Percentiles rank a stretch among this genome's conserved stretches.
Conservation (phyloP, 169 alveolate genomes). For the Cryptosporidium bovis region DNA sequence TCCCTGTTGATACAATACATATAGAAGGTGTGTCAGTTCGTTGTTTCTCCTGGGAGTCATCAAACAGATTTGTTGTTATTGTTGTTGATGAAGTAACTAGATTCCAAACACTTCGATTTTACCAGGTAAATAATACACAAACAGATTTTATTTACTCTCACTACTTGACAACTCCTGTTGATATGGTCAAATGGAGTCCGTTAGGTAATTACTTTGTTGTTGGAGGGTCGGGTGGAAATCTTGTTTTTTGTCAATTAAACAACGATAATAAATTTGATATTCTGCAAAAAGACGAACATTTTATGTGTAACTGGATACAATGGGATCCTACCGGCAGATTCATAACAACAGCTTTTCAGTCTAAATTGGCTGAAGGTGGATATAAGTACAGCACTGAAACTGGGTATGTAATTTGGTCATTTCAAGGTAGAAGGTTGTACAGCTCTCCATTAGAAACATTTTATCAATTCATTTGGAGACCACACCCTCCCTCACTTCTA, state of each 20-base stretch:
- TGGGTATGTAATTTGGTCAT: slow-evolving; percentile 88
- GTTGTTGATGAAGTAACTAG: slow-evolving; percentile 88
- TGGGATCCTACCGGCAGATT: slow-evolving; percentile 91
- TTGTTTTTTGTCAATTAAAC: slow-evolving; percentile 85
- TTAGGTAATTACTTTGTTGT: slow-evolving; percentile 87
- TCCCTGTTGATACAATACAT: slow-evolving; percentile 91
- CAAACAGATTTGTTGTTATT: slow-evolving; percentile 88
- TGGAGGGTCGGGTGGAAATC: slow-evolving; percentile 88
- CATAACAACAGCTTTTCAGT: slow-evolving; percentile 81
- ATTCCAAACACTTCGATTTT: slow-evolving; percentile 86
- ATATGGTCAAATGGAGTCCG: slow-evolving; percentile 87
- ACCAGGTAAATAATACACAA: slow-evolving; percentile 85
- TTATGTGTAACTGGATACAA: slow-evolving; percentile 85
- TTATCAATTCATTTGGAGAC: slow-evolving; percentile 88
- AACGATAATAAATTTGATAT: slow-evolving; percentile 88
- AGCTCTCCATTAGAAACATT: slow-evolving; percentile 84
- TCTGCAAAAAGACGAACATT: slow-evolving; percentile 87
- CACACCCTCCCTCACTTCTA: slow-evolving; percentile 89
- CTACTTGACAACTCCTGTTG: slow-evolving; percentile 50
- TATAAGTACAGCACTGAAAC: slow-evolving; percentile 83
- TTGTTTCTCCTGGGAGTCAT: slow-evolving; percentile 89
- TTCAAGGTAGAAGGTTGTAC: slow-evolving; percentile 88
- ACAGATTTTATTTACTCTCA: slow-evolving; percentile 65
- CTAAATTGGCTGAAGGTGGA: slow-evolving; percentile 76
- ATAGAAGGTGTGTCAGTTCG: slow-evolving; percentile 88